These are phyloP conservation scores for Cryptosporidium canis DNA, from an alignment of 169 alveolate species.

Conservation along the genomic window DNA sequence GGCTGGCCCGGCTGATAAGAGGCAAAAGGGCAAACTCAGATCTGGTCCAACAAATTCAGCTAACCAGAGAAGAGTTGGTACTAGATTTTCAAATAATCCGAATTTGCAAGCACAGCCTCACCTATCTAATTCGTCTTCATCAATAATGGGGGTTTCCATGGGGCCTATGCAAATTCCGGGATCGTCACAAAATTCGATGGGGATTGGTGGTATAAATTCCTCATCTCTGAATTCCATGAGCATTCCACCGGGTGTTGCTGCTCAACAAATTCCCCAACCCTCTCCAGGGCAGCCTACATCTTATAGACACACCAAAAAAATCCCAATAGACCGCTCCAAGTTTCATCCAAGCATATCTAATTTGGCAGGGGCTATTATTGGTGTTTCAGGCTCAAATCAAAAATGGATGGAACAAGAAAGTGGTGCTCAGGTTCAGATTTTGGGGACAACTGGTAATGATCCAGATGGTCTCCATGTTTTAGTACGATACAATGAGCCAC, in stretches of 20 bases:
- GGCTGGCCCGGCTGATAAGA: slow-evolving; percentile 43
- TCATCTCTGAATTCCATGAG: neutral
- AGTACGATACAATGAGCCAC: slow-evolving; percentile 65
- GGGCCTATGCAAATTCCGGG: neutral
- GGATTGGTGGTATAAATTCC: neutral
- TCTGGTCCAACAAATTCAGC: slow-evolving; percentile 35
- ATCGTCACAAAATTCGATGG: neutral
- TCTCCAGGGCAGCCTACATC: neutral
- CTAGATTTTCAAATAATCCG: slow-evolving; percentile 69
- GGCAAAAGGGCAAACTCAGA: slow-evolving; percentile 39
- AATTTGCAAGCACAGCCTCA: slow-evolving; percentile 26
- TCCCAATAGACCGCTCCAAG: slow-evolving; percentile 62
- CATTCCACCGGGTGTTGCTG: neutral
- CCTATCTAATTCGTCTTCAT: neutral
- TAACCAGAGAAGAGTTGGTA: slow-evolving; percentile 51
- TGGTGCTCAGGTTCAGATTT: slow-evolving; percentile 69
- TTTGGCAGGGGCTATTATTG: slow-evolving; percentile 69
- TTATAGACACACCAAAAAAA: slow-evolving; percentile 43
- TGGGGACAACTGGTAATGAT: slow-evolving; percentile 71
- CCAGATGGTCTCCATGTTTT: slow-evolving; percentile 60
- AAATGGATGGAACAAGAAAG: slow-evolving; percentile 73
- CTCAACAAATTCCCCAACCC: neutral
- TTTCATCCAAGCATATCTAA: slow-evolving; percentile 69
- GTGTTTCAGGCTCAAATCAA: slow-evolving; percentile 68
- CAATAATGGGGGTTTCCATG: neutral